Evolutionary conservation across 2,329 filamentous ascomycete genomes (phyloP), one percentile per base, ranked within the genome.

Genomic region (Cytospora mali): DNA sequence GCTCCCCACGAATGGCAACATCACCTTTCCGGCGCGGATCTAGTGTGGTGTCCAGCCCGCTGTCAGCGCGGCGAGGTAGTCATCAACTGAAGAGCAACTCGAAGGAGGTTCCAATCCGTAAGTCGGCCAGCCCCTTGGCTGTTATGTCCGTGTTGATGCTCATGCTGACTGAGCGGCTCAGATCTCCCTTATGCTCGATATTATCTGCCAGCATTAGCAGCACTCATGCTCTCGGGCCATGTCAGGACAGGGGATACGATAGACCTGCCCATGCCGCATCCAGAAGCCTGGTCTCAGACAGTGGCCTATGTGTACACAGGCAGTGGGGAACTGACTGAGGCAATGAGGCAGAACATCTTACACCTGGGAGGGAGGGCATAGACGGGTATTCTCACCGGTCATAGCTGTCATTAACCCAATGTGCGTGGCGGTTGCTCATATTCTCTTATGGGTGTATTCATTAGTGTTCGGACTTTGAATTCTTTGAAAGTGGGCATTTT

Each of bases 251-350:
- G 83, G 29, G 85, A 87, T 67, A 74, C 76, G 2, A 76, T 88
- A 57, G 84, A 87, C 66, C 74, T 88, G 11, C 84, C 85, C 0
- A 66, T 88, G 60, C 85, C 85, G 1, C 76, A 81, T 62, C 84
- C 85, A 1, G 78, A 80, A 56, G 80, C 76, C 9, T 88, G 85
- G 85, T 69, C 71, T 2, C 79, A 83, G 59, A 86, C 84, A 0
- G 74, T 85, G n/a, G 73, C 75, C 4, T 82, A 84, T 67, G 75
- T 84, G 28, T 87, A 87, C 69, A 84, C 80, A 0, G 81, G 81
- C 39, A 74, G 78, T 58, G 78, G 77, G 14, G 74, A 77, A 52
- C 62, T 81, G 55, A 83, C 79, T 1, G 74, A 77, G 13, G 76
- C 76, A 2, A 78, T 84, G 51, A 77, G 70, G 60, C 75, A 81